These are phyloP conservation scores for Lachnellula arida DNA, from an alignment of 2,329 filamentous ascomycete genomes.

Conservation along the genomic window DNA sequence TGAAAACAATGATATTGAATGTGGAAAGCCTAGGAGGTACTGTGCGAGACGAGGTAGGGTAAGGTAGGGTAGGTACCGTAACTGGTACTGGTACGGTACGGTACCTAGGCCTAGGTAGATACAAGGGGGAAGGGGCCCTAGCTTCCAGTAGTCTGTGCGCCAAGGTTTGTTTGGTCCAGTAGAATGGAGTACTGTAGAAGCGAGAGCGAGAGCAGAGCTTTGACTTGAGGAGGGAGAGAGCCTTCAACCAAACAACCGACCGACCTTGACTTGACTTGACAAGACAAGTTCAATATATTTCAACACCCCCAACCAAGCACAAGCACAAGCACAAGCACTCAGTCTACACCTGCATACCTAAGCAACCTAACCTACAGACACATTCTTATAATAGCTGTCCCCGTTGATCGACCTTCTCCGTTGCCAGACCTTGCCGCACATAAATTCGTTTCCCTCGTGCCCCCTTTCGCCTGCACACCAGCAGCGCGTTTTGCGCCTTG, in stretches of 20 bases:
- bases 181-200: not conserved
- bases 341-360: not conserved
- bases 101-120: not conserved
- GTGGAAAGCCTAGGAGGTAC: too few relatives aligned
- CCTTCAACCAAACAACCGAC: too few relatives aligned
- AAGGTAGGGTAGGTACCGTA: too few relatives aligned
- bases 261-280: too few relatives aligned
- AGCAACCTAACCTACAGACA: not conserved
- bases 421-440: not conserved
- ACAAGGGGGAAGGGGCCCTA: not conserved
- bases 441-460: not conserved
- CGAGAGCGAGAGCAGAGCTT: not conserved
- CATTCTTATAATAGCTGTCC: too few relatives aligned
- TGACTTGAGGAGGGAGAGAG: too few relatives aligned
- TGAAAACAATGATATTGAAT: not conserved
- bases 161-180: too few relatives aligned
- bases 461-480: conserved; percentile 6
- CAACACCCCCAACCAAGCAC: not conserved
- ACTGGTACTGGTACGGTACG: too few relatives aligned
- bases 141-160: too few relatives aligned
- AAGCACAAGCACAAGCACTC: too few relatives aligned
- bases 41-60: too few relatives aligned
- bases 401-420: not conserved
- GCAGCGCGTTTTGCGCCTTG: conserved; percentile 17
- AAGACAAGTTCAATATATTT: not conserved